Percentiles rank a stretch among this genome's conserved stretches.
These are phyloP conservation scores for Postia placenta DNA, from an alignment of 768 basidiomycete genomes.

Conservation along the genomic window DNA sequence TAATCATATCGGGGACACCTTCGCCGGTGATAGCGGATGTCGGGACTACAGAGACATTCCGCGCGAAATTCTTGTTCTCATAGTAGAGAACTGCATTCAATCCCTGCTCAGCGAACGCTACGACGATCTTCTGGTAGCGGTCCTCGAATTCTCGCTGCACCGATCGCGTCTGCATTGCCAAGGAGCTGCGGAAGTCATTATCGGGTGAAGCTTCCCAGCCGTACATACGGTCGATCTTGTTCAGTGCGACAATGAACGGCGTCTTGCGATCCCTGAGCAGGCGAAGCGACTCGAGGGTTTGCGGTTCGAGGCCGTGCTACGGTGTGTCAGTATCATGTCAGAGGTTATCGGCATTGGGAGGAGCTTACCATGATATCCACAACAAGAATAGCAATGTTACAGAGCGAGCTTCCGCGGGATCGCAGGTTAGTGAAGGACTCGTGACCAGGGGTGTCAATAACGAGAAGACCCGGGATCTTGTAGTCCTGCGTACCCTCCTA, in stretches of 20 bases:
- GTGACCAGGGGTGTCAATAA: conserved; percentile 99
- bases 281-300: conserved; percentile 93
- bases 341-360: too few species aligned
- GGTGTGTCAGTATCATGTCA: neutral
- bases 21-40: conserved; percentile 98
- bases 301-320: conserved; percentile 95
- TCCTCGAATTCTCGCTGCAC: conserved; percentile 93
- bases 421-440: conserved; percentile 98
- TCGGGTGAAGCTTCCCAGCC: conserved; percentile 91
- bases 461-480: conserved; percentile 91
- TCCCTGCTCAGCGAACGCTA: conserved; percentile 97
- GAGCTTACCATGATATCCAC: conserved; percentile 91
- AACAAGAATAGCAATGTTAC: conserved; percentile 98
- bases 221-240: conserved; percentile 99
- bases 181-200: conserved; percentile 86
- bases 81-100: conserved; percentile 94
- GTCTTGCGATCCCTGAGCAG: conserved; percentile 90
- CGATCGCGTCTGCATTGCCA: conserved; percentile 70
- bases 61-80: conserved; percentile 92
- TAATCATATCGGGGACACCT: conserved; percentile 99
- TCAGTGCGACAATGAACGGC: conserved; percentile 97
- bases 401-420: conserved; percentile 90
- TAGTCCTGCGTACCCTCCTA: conserved; percentile 83
- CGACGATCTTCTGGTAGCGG: conserved; percentile 73
- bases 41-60: conserved; percentile 94